A percentile compares a stretch with the other conserved stretches of the same genome.
Conservation (phyloP, 2,329 filamentous ascomycete species). For the Zalaria obscura region DNA sequence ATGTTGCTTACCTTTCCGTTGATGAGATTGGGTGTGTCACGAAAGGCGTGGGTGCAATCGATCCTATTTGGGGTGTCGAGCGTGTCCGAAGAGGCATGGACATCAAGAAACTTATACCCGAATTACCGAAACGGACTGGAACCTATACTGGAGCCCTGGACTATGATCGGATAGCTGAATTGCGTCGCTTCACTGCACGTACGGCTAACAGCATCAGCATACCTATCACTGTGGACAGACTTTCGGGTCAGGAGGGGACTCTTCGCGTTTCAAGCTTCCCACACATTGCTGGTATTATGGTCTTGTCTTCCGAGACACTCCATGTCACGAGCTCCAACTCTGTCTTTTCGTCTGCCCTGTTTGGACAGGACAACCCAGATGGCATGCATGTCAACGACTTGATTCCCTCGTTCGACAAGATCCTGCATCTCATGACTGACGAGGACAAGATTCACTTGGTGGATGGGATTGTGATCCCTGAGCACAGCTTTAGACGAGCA, state of each 20-base stretch:
- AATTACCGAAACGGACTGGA: constrained; percentile 63
- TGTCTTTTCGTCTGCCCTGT: constrained; percentile 83
- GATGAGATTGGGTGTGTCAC: constrained; percentile 65
- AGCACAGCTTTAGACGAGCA: constrained; percentile 87
- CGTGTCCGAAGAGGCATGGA: constrained; percentile 54
- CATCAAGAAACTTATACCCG: constrained; percentile 65
- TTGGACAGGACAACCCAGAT: constrained; percentile 74
- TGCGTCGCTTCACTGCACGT: constrained; percentile 72
- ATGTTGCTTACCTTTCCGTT: constrained; percentile 63
- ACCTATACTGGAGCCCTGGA: constrained; percentile 61
- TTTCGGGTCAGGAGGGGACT: constrained; percentile 48
- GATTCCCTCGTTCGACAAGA: constrained; percentile 75
- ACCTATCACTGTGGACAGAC: constrained; percentile 66
- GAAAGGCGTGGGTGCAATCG: constrained; percentile 59
- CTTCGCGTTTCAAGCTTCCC: constrained; percentile 87
- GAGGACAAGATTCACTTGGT: constrained; percentile 72
- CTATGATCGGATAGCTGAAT: constrained; percentile 56
- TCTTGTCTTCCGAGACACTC: constrained; percentile 66
- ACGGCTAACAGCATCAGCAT: constrained; percentile 67
- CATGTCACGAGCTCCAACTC: constrained; percentile 86
- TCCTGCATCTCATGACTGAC: constrained; percentile 67
- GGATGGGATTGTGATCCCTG: constrained; percentile 93
- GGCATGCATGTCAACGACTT: constrained; percentile 66
- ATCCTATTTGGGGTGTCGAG: constrained; percentile 72
- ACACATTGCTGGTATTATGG: constrained; percentile 93